Conservation (phyloP, 306 rosid genomes). For the Dryas drummondii region DNA sequence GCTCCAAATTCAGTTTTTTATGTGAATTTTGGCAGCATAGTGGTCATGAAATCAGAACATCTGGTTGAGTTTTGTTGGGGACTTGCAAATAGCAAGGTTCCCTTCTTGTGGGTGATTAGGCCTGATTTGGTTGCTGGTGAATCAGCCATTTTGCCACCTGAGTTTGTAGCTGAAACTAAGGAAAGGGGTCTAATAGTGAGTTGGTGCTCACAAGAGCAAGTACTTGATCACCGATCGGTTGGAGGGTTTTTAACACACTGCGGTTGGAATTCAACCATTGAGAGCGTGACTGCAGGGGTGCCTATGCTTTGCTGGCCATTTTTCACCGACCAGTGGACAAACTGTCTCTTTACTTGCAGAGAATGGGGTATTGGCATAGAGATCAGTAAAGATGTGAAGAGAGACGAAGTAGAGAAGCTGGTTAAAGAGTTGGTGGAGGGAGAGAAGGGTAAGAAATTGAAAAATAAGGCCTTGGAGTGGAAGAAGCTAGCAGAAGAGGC, state of each 20-base stretch:
- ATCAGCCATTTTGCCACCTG: not conserved
- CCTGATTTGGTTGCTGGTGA: not conserved
- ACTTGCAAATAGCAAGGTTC: constrained; percentile 9
- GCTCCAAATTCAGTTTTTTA: constrained; percentile 3
- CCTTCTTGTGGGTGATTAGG: constrained; percentile 14
- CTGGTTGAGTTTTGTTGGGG: constrained; percentile 10
- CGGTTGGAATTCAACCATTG: constrained; percentile 7
- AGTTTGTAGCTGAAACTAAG: not conserved
- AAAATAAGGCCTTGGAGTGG: not conserved
- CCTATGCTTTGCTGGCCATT: constrained; percentile 19
- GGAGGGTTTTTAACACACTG: constrained; percentile 10
- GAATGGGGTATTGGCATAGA: constrained; percentile 16
- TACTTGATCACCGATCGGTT: constrained; percentile 1
- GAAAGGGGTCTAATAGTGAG: not conserved
- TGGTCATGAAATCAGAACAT: not conserved
- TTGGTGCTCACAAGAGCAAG: constrained; percentile 19
- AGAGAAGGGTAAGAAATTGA: constrained; percentile 16
- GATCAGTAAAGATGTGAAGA: constrained; percentile 3
- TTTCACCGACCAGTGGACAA: not conserved
- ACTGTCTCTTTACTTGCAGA: constrained; percentile 1
- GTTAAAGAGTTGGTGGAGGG: constrained; percentile 14
- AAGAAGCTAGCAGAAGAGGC: constrained; percentile 5
- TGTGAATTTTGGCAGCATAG: constrained; percentile 3
- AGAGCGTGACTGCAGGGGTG: constrained; percentile 17
- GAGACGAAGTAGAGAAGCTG: constrained; percentile 13